Evolutionary conservation across 345 rosid genomes (phyloP), one percentile per base, ranked within the genome.

Genomic region (Noccaea bulbosa): DNA sequence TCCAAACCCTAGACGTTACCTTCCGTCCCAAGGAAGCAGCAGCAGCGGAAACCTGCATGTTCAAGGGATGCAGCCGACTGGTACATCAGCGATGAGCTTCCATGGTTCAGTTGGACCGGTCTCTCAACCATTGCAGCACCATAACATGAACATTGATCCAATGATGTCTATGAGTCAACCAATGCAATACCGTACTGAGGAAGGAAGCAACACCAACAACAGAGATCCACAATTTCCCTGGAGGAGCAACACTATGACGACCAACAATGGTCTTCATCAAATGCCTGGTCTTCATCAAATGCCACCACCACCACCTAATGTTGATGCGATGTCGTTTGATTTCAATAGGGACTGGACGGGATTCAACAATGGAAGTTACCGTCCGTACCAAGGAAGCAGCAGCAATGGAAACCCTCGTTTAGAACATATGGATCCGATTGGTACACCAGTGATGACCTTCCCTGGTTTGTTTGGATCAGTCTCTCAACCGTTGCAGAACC

Each of bases 361-460:
- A 30, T 3, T 37, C 7, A 49, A 49, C 4, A 58, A 73, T 49
- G 30, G 30, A 27, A 66, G 55, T 0, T 20, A 62, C 12, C 24
- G 16, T 72, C 65, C 6, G 1, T 35, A 15, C 34, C 69, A 67
- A 61, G 30, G 58, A 60, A 61, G 51, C n/a, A 37, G 43, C 16
- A 74, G 63, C 73, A 60, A 52, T 3, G 49, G 56, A 67, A 39
- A 15, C 20, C 12, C 8, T 60, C 30, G 44, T 52, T 2, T 60
- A 9, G 73, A 67, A 12, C 30, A 27, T 27, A 67, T 67, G 73
- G 30, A 40, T 22, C n/a, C 59, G 4, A 4, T 11, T 30, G 7
- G 3, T 48, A 47, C 45, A 2, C 72, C 17, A 57, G 2, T 5
- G 14, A 48, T 48, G 32, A 22, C 6, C 33, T 47, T 16, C 5